Evolutionary conservation across 2,329 filamentous ascomycete genomes (phyloP), one percentile per base, ranked within the genome.

Genomic region (Shiraia bambusicola): DNA sequence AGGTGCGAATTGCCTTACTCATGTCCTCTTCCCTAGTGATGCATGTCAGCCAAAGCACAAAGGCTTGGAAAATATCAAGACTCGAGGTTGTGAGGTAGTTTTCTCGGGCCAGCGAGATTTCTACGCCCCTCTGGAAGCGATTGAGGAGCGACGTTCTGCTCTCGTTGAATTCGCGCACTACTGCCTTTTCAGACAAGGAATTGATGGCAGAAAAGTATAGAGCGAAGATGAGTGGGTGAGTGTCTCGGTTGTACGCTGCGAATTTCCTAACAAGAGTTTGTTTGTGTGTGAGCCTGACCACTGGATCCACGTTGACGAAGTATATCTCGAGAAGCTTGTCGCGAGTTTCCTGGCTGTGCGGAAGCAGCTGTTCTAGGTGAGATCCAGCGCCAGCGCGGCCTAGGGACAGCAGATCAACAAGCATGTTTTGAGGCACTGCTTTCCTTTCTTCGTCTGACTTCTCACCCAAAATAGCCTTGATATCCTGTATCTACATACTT

Each of bases 11-110:
- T 16, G 11, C 36, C 56, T 34, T 56, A 64, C 65, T 60, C 62
- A 69, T 69, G 26, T 69, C 65, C 32, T 69, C 65, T 47, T 69
- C 67, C 37, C 56, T 58, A 1, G 61, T 66, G 22, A 69, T 66
- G 28, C 66, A 67, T 6, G 63, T 69, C 27, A 69, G 42, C 61
- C 65, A 68, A 12, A 70, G 22, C 1, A 69, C 48, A 22, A 70
- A 68, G 2, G 56, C 66, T 39, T 70, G 66, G 6, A 70, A 58
- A 1, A 70, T 55, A 27, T 70, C 67, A 2, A 69, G 47, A 25
- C 54, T 67, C 16, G 65, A 63, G 19, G 63, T 69, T 9, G 65
- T 70, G 11, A 69, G 40, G 22, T 68, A 70, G 29, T 67, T 65
- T 30, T 63, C 66, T 33, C 66, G 47, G 10, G 65, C 60, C 11